Base-by-base conservation (phyloP, 495 filamentous ascomycete species). In the Durotheca rogersii region DNA sequence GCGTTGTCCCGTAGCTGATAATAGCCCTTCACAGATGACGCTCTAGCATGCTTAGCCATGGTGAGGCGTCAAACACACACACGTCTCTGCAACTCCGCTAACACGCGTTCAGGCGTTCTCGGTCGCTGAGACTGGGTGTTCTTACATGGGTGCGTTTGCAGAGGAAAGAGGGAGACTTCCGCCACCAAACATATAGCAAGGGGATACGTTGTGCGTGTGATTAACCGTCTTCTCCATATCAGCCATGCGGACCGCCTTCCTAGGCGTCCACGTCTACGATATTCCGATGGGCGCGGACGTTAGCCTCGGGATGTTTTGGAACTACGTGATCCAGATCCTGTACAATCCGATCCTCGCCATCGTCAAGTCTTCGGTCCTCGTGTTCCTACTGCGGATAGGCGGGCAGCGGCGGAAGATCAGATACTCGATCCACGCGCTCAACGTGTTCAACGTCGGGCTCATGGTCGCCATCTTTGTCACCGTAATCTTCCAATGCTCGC, bases 281-380 rank as follows among this genome's bases (percentile, higher is more conserved):
- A 63, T 81, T 3, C 77, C 77, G 9, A 59, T 37, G 19, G 67
- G 54, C 4, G 65, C 69, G 32, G 66, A 72, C 41, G 66, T 66
- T 11, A 71, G 67, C 4, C 60, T 70, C 17, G 71, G 60, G 6
- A 53, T 70, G 33, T 68, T 72, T 32, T 75, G 72, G 72, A 55
- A 78, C 48, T 80, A 78, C 18, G 75, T 75, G 2, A 75, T 80
- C 14, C 81, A 85, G 54, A 70, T 84, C 21, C 58, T 85, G 16
- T 86, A 86, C 59, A 84, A 85, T 51, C 82, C 81, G 0, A 76
- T 82, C 46, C 65, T 87, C 27, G 74, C 81, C 7, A 62, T 82
- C 6, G 77, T 82, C 51, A 85, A 85, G 61, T 61, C 76, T 0
- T 79, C 76, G 0, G 70, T 84, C 65, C 64, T 86, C 63, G 65